Evolutionary conservation across 1,139 yeast genomes (phyloP).

Genomic region (Kluyveromyces marxianus): DNA sequence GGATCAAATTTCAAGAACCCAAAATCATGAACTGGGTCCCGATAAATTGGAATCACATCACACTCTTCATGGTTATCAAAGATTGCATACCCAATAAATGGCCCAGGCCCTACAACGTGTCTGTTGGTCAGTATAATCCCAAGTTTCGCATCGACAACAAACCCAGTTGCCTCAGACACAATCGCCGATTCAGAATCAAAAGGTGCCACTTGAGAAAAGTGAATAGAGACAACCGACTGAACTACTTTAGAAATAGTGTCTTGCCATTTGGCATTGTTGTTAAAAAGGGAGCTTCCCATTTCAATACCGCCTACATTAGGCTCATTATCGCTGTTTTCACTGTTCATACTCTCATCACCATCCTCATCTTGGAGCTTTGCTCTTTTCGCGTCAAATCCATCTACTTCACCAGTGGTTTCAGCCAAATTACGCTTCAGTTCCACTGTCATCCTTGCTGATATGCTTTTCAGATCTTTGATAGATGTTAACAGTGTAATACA

Average conservation of each 20-base stretch:
- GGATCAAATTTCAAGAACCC: constrained; percentile 78
- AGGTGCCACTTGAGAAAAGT: constrained; percentile 77
- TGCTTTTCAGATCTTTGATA: background rate
- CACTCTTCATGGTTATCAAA: constrained; percentile 95
- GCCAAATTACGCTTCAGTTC: background rate
- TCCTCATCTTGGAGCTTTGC: background rate
- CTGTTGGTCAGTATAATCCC: constrained; percentile 88
- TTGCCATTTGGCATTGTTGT: constrained; percentile 53
- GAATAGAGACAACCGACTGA: constrained; percentile 80
- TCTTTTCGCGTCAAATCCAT: background rate
- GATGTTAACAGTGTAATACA: background rate
- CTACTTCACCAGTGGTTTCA: background rate
- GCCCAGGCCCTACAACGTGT: constrained; percentile 94
- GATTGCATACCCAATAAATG: constrained; percentile 83
- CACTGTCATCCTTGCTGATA: background rate
- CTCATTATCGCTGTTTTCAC: constrained; percentile 3
- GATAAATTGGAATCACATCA: constrained; percentile 71
- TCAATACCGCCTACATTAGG: background rate
- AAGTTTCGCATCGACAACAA: constrained; percentile 75
- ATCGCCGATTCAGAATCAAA: constrained; percentile 81
- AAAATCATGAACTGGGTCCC: constrained; percentile 84
- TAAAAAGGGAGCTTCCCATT: background rate
- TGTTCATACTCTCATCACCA: background rate
- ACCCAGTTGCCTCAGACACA: constrained; percentile 90
- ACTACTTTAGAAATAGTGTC: constrained; percentile 76